Base-by-base conservation (phyloP, 1,139 yeast genomes). In the Candida gigantensis region DNA sequence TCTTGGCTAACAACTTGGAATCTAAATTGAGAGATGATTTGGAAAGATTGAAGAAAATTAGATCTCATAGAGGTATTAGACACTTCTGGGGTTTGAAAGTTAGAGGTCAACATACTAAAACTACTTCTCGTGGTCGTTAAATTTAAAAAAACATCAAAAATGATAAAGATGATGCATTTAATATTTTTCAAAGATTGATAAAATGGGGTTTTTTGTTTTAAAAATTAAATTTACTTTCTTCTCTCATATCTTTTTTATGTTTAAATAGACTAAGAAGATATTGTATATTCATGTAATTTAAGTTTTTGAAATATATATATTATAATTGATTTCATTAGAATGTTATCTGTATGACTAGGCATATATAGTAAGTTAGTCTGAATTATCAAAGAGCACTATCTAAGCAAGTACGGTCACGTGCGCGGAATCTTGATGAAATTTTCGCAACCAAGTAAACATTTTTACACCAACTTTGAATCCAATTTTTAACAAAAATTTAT, bases 1-100 rank as follows among this genome's bases (percentile, higher is more conserved):
- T 87, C 68, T 85, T 92, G 65, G 97, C 97, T 64, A 92, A 92
- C 92, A 87, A 87, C 81, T 80, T 94, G 74, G 98, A 94, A 80
- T 87, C 96, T 67, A 92, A 92, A 81, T 87, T 92, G 77, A 94
- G 99, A 86, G 99, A 92, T 72, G 98, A 92, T 70, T 82, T 92
- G 74, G 98, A 92, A 81, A 92, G 97, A 83, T 84, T 92, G 76
- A 94, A 94, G 95, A 92, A 94, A 81, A 92, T 94, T 84, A 92
- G 97, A 84, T 81, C 97, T 67, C 98, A 92, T 94, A 86, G 97
- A 80, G 99, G 99, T 90, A 86, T 92, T 74, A 88, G 99, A 84
- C 99, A 92, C 84, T 90, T 84, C 94, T 94, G 97, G 97, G 97
- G 97, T 67, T 77, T 85, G 67, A 78, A 79, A 72, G 84, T 79